A percentile compares a stretch with the other conserved stretches of the same genome.
Evolutionary conservation across 352 stramenopile species (phyloP).

Genomic region (Pythium scleroteichum): DNA sequence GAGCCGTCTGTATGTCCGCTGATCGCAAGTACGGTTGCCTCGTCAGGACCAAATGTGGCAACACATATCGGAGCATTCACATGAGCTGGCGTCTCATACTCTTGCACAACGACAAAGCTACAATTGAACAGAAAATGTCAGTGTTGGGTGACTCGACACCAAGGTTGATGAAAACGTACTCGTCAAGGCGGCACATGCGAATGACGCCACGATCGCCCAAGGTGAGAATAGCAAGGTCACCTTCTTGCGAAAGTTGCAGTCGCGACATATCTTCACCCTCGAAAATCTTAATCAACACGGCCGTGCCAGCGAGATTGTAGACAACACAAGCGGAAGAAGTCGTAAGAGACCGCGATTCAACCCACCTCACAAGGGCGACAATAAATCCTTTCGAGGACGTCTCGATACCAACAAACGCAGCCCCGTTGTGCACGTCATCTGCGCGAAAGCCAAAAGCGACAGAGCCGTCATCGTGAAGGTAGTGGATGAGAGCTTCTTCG

Average conservation of each 20-base stretch:
- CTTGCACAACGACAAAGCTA: conserved; percentile 46
- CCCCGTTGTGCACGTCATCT: conserved; percentile 6
- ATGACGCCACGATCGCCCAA: conserved; percentile 39
- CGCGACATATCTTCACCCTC: conserved; percentile 45
- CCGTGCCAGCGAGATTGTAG: conserved; percentile 66
- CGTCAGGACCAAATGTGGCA: conserved; percentile 64
- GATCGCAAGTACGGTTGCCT: conserved; percentile 75
- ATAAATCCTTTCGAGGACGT: conserved; percentile 67
- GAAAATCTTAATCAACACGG: conserved; percentile 51
- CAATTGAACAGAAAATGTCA: neutral
- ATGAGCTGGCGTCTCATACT: conserved; percentile 46
- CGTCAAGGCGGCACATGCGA: conserved; percentile 74
- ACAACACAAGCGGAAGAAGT: conserved; percentile 51
- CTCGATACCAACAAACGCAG: conserved; percentile 20
- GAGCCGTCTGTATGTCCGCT: conserved; percentile 73
- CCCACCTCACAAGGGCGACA: conserved; percentile 29
- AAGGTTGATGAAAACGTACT: conserved; percentile 45
- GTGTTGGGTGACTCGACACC: neutral
- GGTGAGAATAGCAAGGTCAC: conserved; percentile 72
- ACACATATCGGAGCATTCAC: conserved; percentile 53
- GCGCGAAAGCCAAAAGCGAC: conserved; percentile 54
- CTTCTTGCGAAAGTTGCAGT: conserved; percentile 65
- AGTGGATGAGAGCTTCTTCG: conserved; percentile 59
- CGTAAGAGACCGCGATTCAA: conserved; percentile 4
- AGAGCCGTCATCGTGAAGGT: conserved; percentile 68